A percentile compares a stretch with the other conserved stretches of the same genome.
Evolutionary conservation across 2,329 filamentous ascomycete genomes (phyloP).

Genomic region (Fusarium tuaranense): DNA sequence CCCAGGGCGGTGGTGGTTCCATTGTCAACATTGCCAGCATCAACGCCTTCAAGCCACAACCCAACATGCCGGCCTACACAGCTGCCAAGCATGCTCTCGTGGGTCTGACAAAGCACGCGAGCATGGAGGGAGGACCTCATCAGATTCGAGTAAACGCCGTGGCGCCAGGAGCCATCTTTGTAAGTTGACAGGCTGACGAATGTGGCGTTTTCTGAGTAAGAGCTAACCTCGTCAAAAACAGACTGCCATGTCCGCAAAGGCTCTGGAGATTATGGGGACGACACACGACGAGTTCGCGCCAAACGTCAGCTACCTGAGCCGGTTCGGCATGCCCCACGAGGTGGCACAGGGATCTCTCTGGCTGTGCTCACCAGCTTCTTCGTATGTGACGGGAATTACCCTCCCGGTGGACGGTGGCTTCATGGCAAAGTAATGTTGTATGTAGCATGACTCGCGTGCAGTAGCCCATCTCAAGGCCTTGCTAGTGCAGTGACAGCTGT

Average conservation of each 20-base stretch:
- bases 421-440: conserved; percentile 14
- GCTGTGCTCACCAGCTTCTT: conserved; percentile 19
- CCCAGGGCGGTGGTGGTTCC: conserved; percentile 48
- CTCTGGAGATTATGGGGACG: conserved; percentile 34
- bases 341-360: conserved; percentile 29
- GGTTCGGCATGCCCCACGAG: conserved; percentile 29
- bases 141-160: conserved; percentile 37
- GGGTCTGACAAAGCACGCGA: conserved; percentile 53
- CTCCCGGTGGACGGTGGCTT: conserved; percentile 27
- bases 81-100: conserved; percentile 54
- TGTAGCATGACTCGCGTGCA: conserved; percentile 5
- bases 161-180: conserved; percentile 33
- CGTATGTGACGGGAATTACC: conserved; percentile 26
- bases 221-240: conserved; percentile 2
- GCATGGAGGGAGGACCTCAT: conserved; percentile 51
- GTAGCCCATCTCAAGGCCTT: background rate
- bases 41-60: conserved; percentile 37
- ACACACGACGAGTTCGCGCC: conserved; percentile 34
- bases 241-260: conserved; percentile 30
- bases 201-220: background rate
- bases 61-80: conserved; percentile 48
- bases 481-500: background rate
- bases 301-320: conserved; percentile 26
- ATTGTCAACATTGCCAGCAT: conserved; percentile 59
- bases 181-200: conserved; percentile 12